Evolutionary conservation across 345 rosid species (phyloP), one percentile per base, ranked within the genome.

Genomic region (Euphorbia tirucalli): DNA sequence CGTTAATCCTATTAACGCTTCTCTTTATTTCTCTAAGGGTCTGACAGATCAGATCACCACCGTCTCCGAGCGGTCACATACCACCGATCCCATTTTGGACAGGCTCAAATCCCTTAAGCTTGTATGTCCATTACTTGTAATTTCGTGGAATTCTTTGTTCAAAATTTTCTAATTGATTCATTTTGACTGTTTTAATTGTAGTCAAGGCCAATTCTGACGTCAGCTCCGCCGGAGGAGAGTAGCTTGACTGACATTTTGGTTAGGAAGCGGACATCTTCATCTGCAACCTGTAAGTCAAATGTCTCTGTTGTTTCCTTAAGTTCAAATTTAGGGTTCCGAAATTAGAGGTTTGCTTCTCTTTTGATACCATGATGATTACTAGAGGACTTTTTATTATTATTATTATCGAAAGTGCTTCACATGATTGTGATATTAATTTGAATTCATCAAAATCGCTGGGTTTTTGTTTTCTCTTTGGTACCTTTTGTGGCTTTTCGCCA

Each of bases 231-330:
- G 52, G 96, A 90, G 72, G 81, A 78, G 56, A 55, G 87, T 74
- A 95, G 97, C 91, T 84, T 95, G 88, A 90, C 97, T 61, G 99
- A 95, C 74, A 95, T 95, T 81, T 84, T 92, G 74, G 93, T 95
- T 43, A 82, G 93, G 62, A 95, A 87, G 84, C 78, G 96, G 1
- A 66, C 87, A 2, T 79, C 90, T 43, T 87, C 83, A 63, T 84
- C 90, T 24, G 77, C 88, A 73, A 83, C 83, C 11, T 84, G 97
- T 90, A 68, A 76, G 78, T 83, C 27, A 0, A 18, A 58, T 25
- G 61, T 30, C 16, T 3, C 5, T 31, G 46, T 7, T 27, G 11
- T 35, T 16, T 54, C 31, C 4, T 7, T 61, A 3, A 27, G 25
- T 48, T 48, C 11, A 43, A 35, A 61, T 18, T 35, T 61, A 61